Evolutionary conservation across 805 yeast species (phyloP).

Genomic region (Barnettozyma siamensis): DNA sequence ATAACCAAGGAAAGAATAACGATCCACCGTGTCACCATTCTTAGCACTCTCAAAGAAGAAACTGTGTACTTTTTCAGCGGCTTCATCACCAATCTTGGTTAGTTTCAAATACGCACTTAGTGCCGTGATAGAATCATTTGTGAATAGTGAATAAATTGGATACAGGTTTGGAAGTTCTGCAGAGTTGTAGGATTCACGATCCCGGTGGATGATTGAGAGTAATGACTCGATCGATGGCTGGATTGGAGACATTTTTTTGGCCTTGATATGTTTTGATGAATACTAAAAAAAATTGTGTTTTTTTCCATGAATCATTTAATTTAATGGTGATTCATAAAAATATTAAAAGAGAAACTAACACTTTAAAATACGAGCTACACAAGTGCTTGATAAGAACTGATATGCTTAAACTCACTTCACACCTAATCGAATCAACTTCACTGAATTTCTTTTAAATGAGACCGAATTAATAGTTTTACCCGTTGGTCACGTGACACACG

Average conservation of each 20-base stretch:
- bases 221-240: constrained; percentile 51
- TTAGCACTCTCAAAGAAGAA: constrained; percentile 85
- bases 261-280: neutral
- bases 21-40: constrained; percentile 82
- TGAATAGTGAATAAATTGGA: constrained; percentile 71
- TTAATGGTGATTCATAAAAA: neutral
- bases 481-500: no score
- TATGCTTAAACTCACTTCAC: no score
- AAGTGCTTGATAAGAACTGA: no score
- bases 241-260: constrained; percentile 23
- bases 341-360: no score
- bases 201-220: constrained; percentile 32
- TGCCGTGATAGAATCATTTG: constrained; percentile 78
- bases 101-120: constrained; percentile 86
- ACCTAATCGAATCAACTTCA: no score
- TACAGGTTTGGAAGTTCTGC: constrained; percentile 56
- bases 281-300: no score
- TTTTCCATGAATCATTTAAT: no score
- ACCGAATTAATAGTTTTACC: no score
- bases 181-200: constrained; percentile 22
- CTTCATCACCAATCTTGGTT: constrained; percentile 50
- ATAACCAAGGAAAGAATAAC: constrained; percentile 88
- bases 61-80: constrained; percentile 50
- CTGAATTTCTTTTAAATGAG: no score
- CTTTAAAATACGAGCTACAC: no score